Conservation (phyloP, 306 rosid genomes). For the Parietaria judaica region DNA sequence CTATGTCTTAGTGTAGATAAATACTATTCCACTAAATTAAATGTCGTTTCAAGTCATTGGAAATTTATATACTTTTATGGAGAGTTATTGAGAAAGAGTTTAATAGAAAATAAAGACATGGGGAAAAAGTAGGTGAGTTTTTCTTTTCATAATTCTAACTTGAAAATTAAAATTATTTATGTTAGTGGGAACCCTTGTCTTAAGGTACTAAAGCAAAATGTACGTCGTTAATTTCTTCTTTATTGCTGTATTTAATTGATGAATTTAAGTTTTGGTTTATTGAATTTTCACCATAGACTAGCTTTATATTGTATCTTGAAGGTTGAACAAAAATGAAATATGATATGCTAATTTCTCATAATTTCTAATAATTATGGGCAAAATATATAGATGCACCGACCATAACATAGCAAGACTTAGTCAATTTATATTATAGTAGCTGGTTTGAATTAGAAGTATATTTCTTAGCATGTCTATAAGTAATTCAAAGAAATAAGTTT, state of each 20-base stretch:
- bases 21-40: background rate
- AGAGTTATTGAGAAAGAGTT: background rate
- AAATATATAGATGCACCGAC: too few species aligned
- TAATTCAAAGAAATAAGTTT: too few species aligned
- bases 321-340: too few species aligned
- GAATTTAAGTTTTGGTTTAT: background rate
- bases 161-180: background rate
- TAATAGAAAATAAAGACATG: background rate
- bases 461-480: too few species aligned
- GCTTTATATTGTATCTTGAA: too few species aligned
- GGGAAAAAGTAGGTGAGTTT: background rate
- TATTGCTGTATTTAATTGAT: background rate
- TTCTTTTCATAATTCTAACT: background rate
- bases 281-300: conserved; percentile 3
- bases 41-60: background rate
- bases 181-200: background rate
- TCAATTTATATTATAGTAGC: too few species aligned
- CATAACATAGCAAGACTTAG: too few species aligned
- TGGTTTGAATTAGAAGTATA: too few species aligned
- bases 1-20: too few species aligned
- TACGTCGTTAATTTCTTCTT: background rate
- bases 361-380: too few species aligned
- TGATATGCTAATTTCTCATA: too few species aligned
- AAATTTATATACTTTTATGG: background rate
- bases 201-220: background rate